phyloP scores from a whole-genome alignment of 805 yeast genomes.

The Saturnispora bothae region DNA sequence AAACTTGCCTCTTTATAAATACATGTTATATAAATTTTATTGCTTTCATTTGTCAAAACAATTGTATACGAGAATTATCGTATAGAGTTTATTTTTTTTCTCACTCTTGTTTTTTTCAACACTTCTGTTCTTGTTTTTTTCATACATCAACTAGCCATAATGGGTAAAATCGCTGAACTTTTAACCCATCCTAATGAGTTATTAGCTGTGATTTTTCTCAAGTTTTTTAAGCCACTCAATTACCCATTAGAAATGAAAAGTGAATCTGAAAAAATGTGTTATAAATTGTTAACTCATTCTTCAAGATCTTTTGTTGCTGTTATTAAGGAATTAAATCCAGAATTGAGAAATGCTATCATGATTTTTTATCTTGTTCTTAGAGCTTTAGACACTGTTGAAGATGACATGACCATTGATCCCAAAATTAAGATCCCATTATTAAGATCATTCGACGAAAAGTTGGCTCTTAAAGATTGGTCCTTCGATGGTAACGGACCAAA shows the following conservation, averaged over 20 bases:
- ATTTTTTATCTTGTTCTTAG: constrained; percentile 77
- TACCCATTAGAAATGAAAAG: constrained; percentile 38
- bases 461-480: constrained; percentile 65
- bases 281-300: constrained; percentile 51
- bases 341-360: constrained; percentile 70
- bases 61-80: no score
- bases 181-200: constrained; percentile 64
- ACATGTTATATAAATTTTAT: no score
- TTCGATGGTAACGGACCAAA: constrained; percentile 63
- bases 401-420: constrained; percentile 80
- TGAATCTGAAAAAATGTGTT: constrained; percentile 50
- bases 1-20: no score
- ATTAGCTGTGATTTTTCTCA: constrained; percentile 53
- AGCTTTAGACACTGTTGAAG: constrained; percentile 93
- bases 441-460: constrained; percentile 53
- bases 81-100: not conserved
- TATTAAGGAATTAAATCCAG: constrained; percentile 83
- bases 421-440: constrained; percentile 64
- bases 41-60: no score
- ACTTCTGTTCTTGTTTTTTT: not conserved
- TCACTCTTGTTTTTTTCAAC: not conserved
- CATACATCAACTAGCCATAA: not conserved
- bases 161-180: constrained; percentile 33
- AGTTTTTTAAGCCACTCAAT: constrained; percentile 38
- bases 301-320: constrained; percentile 95